Percentiles rank a stretch among this genome's conserved stretches.
These are phyloP conservation scores for Nicotiana paniculata DNA, from an alignment of 257 asterid species.

Conservation along the genomic window DNA sequence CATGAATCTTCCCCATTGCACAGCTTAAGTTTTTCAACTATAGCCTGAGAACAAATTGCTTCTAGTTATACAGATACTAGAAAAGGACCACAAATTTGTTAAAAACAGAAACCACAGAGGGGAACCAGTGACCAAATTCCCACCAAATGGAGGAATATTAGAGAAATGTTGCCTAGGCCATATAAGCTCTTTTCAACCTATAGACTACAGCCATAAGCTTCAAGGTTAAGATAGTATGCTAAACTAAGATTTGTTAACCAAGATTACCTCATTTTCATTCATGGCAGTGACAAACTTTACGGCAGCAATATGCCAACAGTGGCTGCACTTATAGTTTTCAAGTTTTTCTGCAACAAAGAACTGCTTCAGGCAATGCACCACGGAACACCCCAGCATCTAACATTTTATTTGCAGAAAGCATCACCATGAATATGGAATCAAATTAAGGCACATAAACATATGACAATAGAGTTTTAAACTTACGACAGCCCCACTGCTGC, in stretches of 20 bases:
- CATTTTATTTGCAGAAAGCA: constrained; percentile 11
- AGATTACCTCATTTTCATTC: constrained; percentile 48
- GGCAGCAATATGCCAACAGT: constrained; percentile 93
- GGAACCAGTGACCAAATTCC: background rate
- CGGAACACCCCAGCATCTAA: constrained; percentile 66
- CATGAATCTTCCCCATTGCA: constrained; percentile 67
- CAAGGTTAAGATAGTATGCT: background rate
- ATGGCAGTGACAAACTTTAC: constrained; percentile 40
- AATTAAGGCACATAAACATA: background rate
- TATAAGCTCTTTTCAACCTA: background rate
- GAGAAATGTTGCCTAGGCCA: background rate
- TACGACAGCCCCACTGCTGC: constrained; percentile 51
- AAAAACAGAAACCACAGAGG: background rate
- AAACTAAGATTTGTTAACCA: background rate
- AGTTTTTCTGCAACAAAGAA: constrained; percentile 66
- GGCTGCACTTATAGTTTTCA: constrained; percentile 69
- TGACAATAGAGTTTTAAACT: constrained; percentile 15
- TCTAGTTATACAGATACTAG: background rate
- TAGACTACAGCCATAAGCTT: background rate
- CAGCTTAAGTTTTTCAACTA: constrained; percentile 40
- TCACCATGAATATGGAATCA: constrained; percentile 13
- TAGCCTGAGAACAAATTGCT: constrained; percentile 41
- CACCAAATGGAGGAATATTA: background rate
- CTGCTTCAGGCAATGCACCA: constrained; percentile 63
- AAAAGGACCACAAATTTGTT: background rate